A percentile compares a stretch with the other conserved stretches of the same genome.
Evolutionary conservation across 1,284 basidiomycete genomes (phyloP).

Genomic region (Tilletia caries): DNA sequence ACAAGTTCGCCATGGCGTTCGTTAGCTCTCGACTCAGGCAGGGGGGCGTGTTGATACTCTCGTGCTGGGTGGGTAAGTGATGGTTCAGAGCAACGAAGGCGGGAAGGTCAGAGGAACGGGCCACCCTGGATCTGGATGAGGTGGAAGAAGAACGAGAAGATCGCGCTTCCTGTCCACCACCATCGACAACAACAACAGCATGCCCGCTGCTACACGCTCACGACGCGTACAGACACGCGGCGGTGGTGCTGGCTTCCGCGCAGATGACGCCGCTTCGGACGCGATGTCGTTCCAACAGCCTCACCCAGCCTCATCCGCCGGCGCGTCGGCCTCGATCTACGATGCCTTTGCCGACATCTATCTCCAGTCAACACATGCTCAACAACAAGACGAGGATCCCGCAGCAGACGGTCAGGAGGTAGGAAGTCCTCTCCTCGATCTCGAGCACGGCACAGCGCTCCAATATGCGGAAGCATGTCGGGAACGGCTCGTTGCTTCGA

Average conservation of each 20-base stretch:
- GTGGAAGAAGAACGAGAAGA: too few species aligned
- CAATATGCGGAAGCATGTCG: conserved; percentile 42
- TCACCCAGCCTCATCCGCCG: neutral
- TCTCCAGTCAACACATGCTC: neutral
- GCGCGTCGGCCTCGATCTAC: conserved; percentile 2
- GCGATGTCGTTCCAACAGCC: neutral
- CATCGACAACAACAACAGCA: neutral
- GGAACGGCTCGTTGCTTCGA: conserved; percentile 12
- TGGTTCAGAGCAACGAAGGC: too few species aligned
- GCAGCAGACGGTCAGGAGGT: neutral
- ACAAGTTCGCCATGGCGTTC: conserved; percentile 44
- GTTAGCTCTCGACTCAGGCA: neutral
- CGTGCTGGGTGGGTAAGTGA: neutral
- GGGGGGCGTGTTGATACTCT: neutral
- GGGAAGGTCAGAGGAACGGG: too few species aligned
- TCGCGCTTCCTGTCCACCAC: neutral
- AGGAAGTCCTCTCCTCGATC: conserved; percentile 21
- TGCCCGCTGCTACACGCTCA: neutral
- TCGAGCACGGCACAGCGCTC: conserved; percentile 34
- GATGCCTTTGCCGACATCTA: conserved; percentile 7
- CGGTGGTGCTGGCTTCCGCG: neutral
- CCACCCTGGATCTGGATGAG: too few species aligned
- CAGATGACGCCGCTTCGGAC: too few species aligned
- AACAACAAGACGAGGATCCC: neutral
- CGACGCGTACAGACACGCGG: neutral